Conservation (phyloP, 2,329 filamentous ascomycete genomes). For the Zymoseptoria ardabiliae region DNA sequence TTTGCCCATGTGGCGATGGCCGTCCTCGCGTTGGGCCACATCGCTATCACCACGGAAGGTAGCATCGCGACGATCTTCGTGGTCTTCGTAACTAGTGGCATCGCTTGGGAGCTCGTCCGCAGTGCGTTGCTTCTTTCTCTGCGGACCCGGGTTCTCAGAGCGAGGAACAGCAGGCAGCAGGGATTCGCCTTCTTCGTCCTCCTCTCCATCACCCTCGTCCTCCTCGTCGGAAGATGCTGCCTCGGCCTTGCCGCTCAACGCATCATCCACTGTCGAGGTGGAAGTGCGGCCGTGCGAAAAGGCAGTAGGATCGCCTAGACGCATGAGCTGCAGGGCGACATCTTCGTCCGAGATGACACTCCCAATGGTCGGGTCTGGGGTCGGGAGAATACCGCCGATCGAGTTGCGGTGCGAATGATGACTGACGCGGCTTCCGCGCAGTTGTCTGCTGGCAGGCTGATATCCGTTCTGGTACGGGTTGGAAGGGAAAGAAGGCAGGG, state of each 20-base stretch:
- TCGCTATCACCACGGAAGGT: constrained; percentile 51
- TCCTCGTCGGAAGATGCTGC: constrained; percentile 61
- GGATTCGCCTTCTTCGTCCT: constrained; percentile 65
- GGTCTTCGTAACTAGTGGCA: constrained; percentile 55
- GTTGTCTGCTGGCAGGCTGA: constrained; percentile 37
- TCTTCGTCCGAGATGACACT: constrained; percentile 98
- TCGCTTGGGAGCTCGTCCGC: constrained; percentile 49
- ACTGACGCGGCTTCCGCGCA: constrained; percentile 51
- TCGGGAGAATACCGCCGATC: constrained; percentile 64
- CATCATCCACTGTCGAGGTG: constrained; percentile 87
- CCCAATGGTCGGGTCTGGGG: constrained; percentile 91
- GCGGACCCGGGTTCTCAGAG: constrained; percentile 25
- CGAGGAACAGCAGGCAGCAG: constrained; percentile 21
- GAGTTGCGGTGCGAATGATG: constrained; percentile 37
- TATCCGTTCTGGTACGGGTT: constrained; percentile 20
- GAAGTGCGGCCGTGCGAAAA: constrained; percentile 89
- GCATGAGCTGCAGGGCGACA: constrained; percentile 93
- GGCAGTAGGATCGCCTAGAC: constrained; percentile 87
- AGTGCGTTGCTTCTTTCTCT: constrained; percentile 31
- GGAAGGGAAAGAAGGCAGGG: constrained; percentile 17
- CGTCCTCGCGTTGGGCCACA: constrained; percentile 45
- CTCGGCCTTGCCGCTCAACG: constrained; percentile 83
- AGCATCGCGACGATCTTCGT: constrained; percentile 46
- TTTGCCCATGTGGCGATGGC: constrained; percentile 32
- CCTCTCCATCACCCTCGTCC: constrained; percentile 75